A percentile compares a stretch with the other conserved stretches of the same genome.
Conservation (phyloP, 768 basidiomycete genomes). For the Pleurotus giganteus region DNA sequence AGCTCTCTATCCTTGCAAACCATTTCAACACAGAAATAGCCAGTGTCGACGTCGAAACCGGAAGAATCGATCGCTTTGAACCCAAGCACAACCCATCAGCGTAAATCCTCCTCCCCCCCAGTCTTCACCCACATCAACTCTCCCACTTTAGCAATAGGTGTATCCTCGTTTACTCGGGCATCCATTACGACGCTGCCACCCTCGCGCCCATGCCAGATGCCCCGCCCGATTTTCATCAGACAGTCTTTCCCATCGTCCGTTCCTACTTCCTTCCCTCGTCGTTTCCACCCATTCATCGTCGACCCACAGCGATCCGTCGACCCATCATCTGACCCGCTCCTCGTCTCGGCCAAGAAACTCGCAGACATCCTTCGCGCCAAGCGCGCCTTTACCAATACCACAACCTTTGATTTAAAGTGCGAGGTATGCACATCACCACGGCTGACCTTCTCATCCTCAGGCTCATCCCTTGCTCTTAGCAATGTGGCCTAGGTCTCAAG, state of each 20-base stretch:
- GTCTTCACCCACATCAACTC: slow-evolving; percentile 54
- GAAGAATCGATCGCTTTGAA: slow-evolving; percentile 61
- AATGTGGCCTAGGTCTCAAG: slow-evolving; percentile 82
- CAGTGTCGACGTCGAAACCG: slow-evolving; percentile 90
- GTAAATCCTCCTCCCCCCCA: neutral
- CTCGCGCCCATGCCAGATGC: slow-evolving; percentile 76
- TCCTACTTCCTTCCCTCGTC: neutral
- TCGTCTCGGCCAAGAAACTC: slow-evolving; percentile 67
- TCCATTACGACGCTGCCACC: slow-evolving; percentile 93
- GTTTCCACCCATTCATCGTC: neutral
- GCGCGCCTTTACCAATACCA: slow-evolving; percentile 87
- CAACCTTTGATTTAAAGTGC: slow-evolving; percentile 89
- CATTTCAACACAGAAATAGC: slow-evolving; percentile 86
- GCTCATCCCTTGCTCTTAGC: slow-evolving; percentile 31
- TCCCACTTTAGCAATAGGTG: slow-evolving; percentile 46
- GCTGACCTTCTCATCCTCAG: slow-evolving; percentile 5
- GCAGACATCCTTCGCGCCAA: slow-evolving; percentile 70
- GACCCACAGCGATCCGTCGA: slow-evolving; percentile 24
- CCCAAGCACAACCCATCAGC: neutral
- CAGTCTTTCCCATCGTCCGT: slow-evolving; percentile 65
- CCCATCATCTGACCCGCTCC: slow-evolving; percentile 49
- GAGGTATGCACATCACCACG: slow-evolving; percentile 50
- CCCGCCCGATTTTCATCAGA: slow-evolving; percentile 87
- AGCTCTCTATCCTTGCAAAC: slow-evolving; percentile 79
- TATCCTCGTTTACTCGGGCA: slow-evolving; percentile 90